These are phyloP conservation scores for Globisporangium orthogonon DNA, from an alignment of 352 stramenopile species.

Conservation along the genomic window DNA sequence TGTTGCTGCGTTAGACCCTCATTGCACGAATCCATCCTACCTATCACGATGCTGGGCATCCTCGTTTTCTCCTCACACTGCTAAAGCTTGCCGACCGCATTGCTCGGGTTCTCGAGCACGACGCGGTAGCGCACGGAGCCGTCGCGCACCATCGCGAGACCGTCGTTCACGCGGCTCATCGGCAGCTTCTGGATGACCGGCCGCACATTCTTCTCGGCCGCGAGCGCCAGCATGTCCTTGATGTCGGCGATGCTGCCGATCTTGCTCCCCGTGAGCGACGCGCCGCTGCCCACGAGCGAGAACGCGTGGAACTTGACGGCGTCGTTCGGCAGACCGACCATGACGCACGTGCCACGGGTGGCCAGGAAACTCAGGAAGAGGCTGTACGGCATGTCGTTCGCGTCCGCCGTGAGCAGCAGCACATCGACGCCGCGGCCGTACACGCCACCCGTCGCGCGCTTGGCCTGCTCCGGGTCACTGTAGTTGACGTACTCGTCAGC, in stretches of 20 bases:
- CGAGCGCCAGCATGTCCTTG: slow-evolving; percentile 83
- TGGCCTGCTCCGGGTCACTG: slow-evolving; percentile 29
- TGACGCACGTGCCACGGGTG: slow-evolving; percentile 35
- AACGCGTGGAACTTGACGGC: slow-evolving; percentile 15
- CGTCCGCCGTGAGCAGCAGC: slow-evolving; percentile 59
- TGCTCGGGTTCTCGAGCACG: slow-evolving; percentile 40
- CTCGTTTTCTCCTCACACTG: no score
- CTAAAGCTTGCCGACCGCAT: no score
- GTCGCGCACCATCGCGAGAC: slow-evolving; percentile 29
- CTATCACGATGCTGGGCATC: no score
- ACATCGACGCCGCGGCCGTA: slow-evolving; percentile 35
- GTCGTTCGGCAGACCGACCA: slow-evolving; percentile 55
- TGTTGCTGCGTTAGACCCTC: no score
- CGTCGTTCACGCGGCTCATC: slow-evolving; percentile 33
- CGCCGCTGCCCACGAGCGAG: slow-evolving; percentile 19
- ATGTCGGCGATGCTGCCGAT: slow-evolving; percentile 59
- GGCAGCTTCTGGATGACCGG: slow-evolving; percentile 43
- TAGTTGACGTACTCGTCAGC: slow-evolving; percentile 42
- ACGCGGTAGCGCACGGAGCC: slow-evolving; percentile 37
- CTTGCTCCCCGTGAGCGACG: slow-evolving; percentile 45
- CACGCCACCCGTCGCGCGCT: slow-evolving; percentile 3
- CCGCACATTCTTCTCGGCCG: slow-evolving; percentile 62
- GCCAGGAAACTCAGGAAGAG: slow-evolving; percentile 41
- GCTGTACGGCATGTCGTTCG: slow-evolving; percentile 37
- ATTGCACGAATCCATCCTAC: no score